Evolutionary conservation across 2,329 filamentous ascomycete species (phyloP).

Genomic region (Trichothecium sympodiale): DNA sequence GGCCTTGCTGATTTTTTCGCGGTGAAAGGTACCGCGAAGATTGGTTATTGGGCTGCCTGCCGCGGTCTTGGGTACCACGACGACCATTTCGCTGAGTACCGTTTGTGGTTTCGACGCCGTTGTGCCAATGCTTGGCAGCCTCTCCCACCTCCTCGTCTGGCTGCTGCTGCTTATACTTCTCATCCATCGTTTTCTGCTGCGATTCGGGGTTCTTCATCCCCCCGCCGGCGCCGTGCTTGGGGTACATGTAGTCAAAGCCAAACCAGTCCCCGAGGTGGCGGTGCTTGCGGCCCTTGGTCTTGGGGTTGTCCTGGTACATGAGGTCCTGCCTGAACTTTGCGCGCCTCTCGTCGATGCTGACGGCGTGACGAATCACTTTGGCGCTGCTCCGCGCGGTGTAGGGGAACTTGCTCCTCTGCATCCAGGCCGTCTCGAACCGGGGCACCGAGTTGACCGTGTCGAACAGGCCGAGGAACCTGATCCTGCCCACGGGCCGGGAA

Average conservation of each 20-base stretch:
- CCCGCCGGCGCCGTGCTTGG: not conserved
- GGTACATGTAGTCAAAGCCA: conserved; percentile 1
- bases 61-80: too few relatives aligned
- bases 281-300: conserved; percentile 9
- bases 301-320: conserved; percentile 38
- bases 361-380: conserved; percentile 55
- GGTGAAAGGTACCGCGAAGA: not conserved
- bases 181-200: too few relatives aligned
- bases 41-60: not conserved
- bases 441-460: conserved; percentile 76
- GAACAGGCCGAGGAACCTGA: conserved; percentile 68
- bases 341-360: conserved; percentile 59
- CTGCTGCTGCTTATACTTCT: too few relatives aligned
- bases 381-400: conserved; percentile 50
- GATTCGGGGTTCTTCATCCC: not conserved
- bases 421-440: conserved; percentile 64
- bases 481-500: conserved; percentile 60
- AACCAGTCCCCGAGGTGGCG: conserved; percentile 13
- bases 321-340: conserved; percentile 64
- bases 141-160: conserved; percentile 1
- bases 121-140: not conserved
- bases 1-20: not conserved
- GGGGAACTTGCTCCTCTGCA: conserved; percentile 69
- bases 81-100: too few relatives aligned
- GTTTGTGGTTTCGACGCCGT: not conserved